These are phyloP conservation scores for Schizosaccharomyces osmophilus DNA, from an alignment of 805 yeast species.

Conservation along the genomic window DNA sequence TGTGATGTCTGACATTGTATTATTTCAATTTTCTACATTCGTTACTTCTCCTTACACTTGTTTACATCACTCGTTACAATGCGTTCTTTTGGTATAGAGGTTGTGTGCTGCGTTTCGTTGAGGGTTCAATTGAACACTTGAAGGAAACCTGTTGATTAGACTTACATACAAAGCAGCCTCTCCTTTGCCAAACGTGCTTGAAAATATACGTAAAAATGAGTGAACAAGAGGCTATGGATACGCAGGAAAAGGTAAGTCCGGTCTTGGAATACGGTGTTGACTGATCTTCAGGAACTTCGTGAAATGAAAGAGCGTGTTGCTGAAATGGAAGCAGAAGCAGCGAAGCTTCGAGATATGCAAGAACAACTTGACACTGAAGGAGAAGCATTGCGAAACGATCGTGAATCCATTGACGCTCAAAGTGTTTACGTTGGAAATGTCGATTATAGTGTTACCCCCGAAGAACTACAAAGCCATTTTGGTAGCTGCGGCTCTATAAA, in stretches of 20 bases:
- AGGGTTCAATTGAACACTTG: too few species aligned
- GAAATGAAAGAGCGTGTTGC: conserved; percentile 22
- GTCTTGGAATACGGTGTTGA: background rate
- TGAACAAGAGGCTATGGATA: background rate
- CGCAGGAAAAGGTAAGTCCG: background rate
- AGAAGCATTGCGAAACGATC: conserved; percentile 21
- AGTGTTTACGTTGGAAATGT: conserved; percentile 68
- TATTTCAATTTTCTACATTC: too few species aligned
- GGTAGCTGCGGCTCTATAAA: conserved; percentile 46
- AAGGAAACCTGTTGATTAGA: too few species aligned
- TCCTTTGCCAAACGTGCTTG: background rate
- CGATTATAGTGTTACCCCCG: conserved; percentile 55
- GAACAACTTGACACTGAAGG: conserved; percentile 21
- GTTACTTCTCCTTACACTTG: too few species aligned
- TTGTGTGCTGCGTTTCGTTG: too few species aligned
- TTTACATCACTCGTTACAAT: too few species aligned
- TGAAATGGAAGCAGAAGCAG: conserved; percentile 40
- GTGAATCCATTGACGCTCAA: conserved; percentile 48
- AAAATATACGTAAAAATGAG: background rate
- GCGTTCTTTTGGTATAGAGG: too few species aligned
- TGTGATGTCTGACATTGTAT: too few species aligned
- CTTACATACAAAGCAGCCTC: too few species aligned
- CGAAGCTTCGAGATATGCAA: conserved; percentile 34
- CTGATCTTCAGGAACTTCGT: background rate
- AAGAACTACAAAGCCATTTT: conserved; percentile 55